A percentile compares a stretch with the other conserved stretches of the same genome.
These are phyloP conservation scores for Teratosphaeria viscida DNA, from an alignment of 2,329 filamentous ascomycete genomes.

Conservation along the genomic window DNA sequence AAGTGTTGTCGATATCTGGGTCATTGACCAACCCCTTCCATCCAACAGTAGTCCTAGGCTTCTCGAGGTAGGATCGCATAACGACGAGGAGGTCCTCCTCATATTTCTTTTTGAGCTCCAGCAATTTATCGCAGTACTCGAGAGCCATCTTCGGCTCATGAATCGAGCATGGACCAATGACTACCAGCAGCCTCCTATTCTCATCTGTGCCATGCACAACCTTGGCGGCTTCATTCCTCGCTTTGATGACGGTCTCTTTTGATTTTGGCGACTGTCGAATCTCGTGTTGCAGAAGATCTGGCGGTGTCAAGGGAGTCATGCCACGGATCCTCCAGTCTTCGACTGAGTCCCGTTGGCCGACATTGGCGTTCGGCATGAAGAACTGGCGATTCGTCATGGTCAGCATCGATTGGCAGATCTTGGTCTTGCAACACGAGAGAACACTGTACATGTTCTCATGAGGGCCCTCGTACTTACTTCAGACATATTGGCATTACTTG, in stretches of 20 bases:
- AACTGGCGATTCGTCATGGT: constrained; percentile 27
- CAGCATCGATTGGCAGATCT: not conserved
- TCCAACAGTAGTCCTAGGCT: constrained; percentile 92
- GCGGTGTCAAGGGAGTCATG: constrained; percentile 60
- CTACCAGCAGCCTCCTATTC: constrained; percentile 55
- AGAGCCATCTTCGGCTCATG: constrained; percentile 86
- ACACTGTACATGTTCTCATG: not conserved
- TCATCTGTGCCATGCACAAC: constrained; percentile 51
- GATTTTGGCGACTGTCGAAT: constrained; percentile 50
- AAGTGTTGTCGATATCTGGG: constrained; percentile 94
- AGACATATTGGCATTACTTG: constrained; percentile 5
- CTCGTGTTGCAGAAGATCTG: constrained; percentile 90
- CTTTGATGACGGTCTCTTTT: constrained; percentile 47
- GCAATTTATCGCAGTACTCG: constrained; percentile 79
- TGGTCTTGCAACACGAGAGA: not conserved
- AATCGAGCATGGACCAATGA: constrained; percentile 93
- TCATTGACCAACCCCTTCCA: constrained; percentile 99
- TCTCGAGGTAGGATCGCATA: constrained; percentile 98
- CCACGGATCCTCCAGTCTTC: constrained; percentile 55
- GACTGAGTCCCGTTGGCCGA: constrained; percentile 38
- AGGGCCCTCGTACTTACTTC: constrained; percentile 1
- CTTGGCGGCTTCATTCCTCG: constrained; percentile 49
- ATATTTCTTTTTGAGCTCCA: constrained; percentile 77
- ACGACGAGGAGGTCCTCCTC: constrained; percentile 83
- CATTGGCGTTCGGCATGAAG: constrained; percentile 40